Base-by-base conservation (phyloP, 2,329 filamentous ascomycete genomes). In the Microthyrium microscopicum region DNA sequence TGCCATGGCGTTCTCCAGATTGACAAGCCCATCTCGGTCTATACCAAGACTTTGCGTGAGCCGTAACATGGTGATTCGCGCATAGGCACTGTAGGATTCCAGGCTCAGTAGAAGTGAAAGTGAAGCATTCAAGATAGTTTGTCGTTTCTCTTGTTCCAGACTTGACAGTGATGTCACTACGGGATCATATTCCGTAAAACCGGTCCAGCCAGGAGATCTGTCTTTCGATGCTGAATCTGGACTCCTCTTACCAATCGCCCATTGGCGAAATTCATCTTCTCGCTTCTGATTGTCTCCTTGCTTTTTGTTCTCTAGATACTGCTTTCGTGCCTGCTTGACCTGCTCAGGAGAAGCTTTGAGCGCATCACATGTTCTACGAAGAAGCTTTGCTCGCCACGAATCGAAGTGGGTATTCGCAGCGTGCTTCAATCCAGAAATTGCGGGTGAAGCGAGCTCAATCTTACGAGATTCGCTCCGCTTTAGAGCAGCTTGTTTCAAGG, bases 111-210 rank as follows among this genome's bases (percentile, higher is more conserved):
- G 38, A 8, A 57, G 41, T 2, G 56, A 42, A 2, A 57, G 36
- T 8, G 83, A 58, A 1, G 73, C 69, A 44, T 89, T 77, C 5
- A 91, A 56, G 5, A 91, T 62, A 5, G 84, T 58, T 18, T 20
- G 15, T 18, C 21, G 18, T 17, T 33, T 26, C 21, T 33, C 31
- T 19, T 33, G 18, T 5, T 33, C 31, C 13, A 33, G n/a, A 9
- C 6, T 33, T 17, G 22, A 16, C 11, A 33, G 22, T 12, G 20
- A 25, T 24, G 31, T 33, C 20, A 17, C 13, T 16, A 26, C 31
- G 7, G 5, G 21, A 5, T 19, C 16, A 19, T 26, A 33, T 26
- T n/a, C n/a, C n/a, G n/a, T n/a, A n/a, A n/a, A n/a, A n/a, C n/a
- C n/a, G n/a, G n/a, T n/a, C n/a, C n/a, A n/a, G n/a, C 13, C 21